A percentile compares a stretch with the other conserved stretches of the same genome.
phyloP scores from a whole-genome alignment of 2,329 filamentous ascomycete species.

The Dothistroma septosporum region DNA sequence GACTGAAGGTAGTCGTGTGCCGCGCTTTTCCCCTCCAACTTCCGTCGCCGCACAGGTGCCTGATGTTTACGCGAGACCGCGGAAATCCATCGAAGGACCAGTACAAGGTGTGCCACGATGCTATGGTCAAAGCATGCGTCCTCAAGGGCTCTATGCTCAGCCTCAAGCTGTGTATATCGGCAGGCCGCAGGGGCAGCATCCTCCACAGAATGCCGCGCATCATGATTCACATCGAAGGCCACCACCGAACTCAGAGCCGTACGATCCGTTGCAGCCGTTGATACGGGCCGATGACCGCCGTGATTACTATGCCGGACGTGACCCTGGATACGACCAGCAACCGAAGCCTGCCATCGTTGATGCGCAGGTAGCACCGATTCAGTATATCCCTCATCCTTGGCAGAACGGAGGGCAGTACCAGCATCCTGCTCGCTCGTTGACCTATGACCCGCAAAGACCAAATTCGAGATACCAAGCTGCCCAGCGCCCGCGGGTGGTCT shows the following conservation, averaged over 20 bases:
- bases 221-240: neutral
- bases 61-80: neutral
- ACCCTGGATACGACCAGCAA: neutral
- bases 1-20: neutral
- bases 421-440: neutral
- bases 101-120: neutral
- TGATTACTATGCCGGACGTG: neutral
- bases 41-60: neutral
- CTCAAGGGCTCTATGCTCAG: neutral
- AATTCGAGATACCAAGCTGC: neutral
- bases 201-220: neutral
- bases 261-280: conserved; percentile 8
- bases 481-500: conserved; percentile 11
- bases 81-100: neutral
- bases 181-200: neutral
- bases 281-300: conserved; percentile 3
- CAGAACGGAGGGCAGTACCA: conserved; percentile 8
- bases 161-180: neutral
- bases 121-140: neutral
- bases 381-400: conserved; percentile 15
- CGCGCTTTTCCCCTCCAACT: neutral
- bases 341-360: conserved; percentile 15
- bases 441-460: neutral
- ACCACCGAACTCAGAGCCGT: neutral
- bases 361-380: conserved; percentile 23